Base-by-base conservation (phyloP, 1,139 yeast species). In the Candida glucosophila region DNA sequence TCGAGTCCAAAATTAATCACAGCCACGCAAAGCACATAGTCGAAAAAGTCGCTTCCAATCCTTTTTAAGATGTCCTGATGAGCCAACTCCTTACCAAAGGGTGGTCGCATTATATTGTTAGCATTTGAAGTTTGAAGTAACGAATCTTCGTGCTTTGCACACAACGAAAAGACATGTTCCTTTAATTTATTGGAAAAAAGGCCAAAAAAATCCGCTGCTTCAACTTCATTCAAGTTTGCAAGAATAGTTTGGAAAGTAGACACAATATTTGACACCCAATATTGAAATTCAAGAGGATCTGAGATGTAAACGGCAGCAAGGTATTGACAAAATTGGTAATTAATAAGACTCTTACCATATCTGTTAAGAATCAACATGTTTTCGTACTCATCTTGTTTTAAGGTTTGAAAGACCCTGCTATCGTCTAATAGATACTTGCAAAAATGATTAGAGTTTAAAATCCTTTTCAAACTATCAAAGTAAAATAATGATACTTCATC, bases 261-360 rank as follows among this genome's bases (percentile, higher is more conserved):
- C 2, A 40, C 32, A 21, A 36, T 29, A 7, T 19, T 23, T 5
- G 30, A 15, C 11, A 36, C 26, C 46, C 48, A 43, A 8, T 27
- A 15, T 2, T 26, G 27, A 5, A 36, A 26, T 3, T 22, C 19
- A 4, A 22, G 24, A 3, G 28, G 26, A 8, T 41, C 29, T 5
- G 13, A 14, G n/a, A 33, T 13, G 2, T 27, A 18, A 4, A 41
- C 15, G 8, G 37, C 27, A 1, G 44, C 31, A 23, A 47, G 32
- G 30, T 44, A 46, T 27, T 46, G 54, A 4, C 43, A 36, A 23
- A 49, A 48, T 24, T 47, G 51, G 5, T 35, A 21, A 17, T 28
- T 26, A 8, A 36, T 19, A 22, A 43, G 29, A 17, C 23, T 33
- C 12, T 29, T 37, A 8, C 24, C 22, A 17, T 30, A 29, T 21